These are phyloP conservation scores for Alternaria arborescens DNA, from an alignment of 2,329 filamentous ascomycete genomes.

Conservation along the genomic window DNA sequence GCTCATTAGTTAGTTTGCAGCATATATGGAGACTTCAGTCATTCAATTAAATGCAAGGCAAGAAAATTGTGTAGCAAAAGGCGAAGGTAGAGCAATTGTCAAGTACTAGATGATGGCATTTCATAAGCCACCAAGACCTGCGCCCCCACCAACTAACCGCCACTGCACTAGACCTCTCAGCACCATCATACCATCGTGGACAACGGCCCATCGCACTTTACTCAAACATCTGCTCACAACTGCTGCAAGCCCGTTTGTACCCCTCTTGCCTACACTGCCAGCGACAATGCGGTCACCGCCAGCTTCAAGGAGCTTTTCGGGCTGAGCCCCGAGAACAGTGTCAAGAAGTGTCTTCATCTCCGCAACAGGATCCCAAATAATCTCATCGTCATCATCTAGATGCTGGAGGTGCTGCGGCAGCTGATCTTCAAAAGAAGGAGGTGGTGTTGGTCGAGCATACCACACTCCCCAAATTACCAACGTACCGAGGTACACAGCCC, in stretches of 20 bases:
- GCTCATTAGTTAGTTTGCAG: no score
- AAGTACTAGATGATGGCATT: background rate
- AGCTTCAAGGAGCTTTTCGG: slow-evolving; percentile 46
- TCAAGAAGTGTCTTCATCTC: slow-evolving; percentile 59
- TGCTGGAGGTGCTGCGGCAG: slow-evolving; percentile 7
- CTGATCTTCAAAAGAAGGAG: background rate
- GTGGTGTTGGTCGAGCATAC: slow-evolving; percentile 47
- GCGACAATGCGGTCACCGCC: slow-evolving; percentile 40
- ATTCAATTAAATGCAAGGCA: background rate
- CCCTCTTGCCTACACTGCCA: slow-evolving; percentile 56
- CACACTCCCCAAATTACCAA: slow-evolving; percentile 68
- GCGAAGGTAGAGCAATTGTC: background rate
- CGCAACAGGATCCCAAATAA: slow-evolving; percentile 60
- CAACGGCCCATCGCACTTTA: slow-evolving; percentile 68
- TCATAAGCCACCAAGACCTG: slow-evolving; percentile 14
- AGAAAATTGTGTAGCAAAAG: background rate
- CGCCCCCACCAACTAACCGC: slow-evolving; percentile 46
- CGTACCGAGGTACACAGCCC: slow-evolving; percentile 68
- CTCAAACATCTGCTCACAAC: slow-evolving; percentile 65
- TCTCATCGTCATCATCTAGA: slow-evolving; percentile 55
- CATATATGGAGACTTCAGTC: no score
- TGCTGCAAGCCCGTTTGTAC: slow-evolving; percentile 63
- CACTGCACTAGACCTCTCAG: slow-evolving; percentile 55
- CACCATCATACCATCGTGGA: slow-evolving; percentile 69
- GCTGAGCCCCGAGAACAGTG: slow-evolving; percentile 52